phyloP scores from a whole-genome alignment of 202 grass and related monocot genomes.

The Panicum virgatum region DNA sequence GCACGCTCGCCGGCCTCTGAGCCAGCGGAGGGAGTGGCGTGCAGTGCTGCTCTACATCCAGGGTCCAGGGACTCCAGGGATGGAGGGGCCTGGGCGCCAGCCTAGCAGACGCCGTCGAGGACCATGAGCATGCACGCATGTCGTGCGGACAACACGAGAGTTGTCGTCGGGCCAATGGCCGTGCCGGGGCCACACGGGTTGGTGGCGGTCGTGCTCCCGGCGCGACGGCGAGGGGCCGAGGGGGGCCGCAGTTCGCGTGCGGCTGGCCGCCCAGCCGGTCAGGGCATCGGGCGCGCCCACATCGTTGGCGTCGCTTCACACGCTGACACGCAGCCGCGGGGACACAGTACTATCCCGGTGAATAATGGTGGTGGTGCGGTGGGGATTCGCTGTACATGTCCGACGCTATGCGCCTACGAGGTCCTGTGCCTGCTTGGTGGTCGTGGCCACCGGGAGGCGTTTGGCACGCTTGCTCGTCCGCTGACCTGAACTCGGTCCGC shows the following conservation, averaged over 20 bases:
- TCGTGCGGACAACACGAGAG: not conserved
- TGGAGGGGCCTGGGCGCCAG: too few relatives aligned
- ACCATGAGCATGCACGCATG: not conserved
- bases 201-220: not conserved
- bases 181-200: constrained; percentile 34
- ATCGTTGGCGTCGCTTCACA: not conserved
- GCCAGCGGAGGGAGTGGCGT: not conserved
- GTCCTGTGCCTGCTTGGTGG: not conserved
- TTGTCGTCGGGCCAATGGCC: not conserved
- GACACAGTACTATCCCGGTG: not conserved
- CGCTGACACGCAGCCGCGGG: not conserved
- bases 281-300: not conserved
- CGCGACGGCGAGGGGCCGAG: too few relatives aligned
- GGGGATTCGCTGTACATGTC: not conserved
- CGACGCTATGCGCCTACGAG: not conserved
- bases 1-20: not conserved
- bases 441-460: too few relatives aligned
- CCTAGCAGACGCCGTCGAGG: not conserved
- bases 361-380: not conserved
- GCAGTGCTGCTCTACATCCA: too few relatives aligned
- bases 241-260: not conserved
- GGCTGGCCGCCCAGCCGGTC: not conserved
- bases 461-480: too few relatives aligned
- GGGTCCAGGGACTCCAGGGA: too few relatives aligned
- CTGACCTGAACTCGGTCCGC: too few relatives aligned